phyloP scores from a whole-genome alignment of 768 basidiomycete species.

The Udeniomyces megalosporus region DNA sequence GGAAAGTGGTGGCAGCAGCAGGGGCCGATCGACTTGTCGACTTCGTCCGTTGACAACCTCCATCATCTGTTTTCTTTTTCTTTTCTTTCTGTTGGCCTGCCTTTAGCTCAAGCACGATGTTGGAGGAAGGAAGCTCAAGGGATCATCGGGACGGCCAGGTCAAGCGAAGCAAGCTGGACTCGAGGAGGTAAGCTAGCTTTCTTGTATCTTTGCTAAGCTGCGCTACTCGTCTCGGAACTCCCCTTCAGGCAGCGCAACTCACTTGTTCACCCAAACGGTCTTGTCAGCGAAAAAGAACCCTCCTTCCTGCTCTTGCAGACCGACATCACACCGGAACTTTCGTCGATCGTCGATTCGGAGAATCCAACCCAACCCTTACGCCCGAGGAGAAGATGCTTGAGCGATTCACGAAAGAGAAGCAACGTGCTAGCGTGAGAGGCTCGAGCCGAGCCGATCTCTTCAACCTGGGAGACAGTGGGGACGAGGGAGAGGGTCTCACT shows the following conservation, averaged over 20 bases:
- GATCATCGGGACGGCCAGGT: constrained; percentile 63
- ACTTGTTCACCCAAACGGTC: neutral
- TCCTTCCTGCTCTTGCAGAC: constrained; percentile 74
- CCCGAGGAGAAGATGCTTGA: constrained; percentile 93
- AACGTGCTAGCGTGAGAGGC: constrained; percentile 31
- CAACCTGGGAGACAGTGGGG: constrained; percentile 60
- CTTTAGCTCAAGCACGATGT: constrained; percentile 49
- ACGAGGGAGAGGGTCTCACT: constrained; percentile 17
- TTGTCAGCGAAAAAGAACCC: constrained; percentile 60
- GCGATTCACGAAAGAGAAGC: constrained; percentile 81
- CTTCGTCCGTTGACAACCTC: neutral
- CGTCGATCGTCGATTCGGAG: constrained; percentile 87
- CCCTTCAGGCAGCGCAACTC: too few relatives aligned
- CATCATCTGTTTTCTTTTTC: neutral
- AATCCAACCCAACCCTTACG: constrained; percentile 81
- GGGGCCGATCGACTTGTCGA: neutral
- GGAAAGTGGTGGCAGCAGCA: neutral
- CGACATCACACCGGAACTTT: constrained; percentile 66
- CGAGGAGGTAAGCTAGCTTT: constrained; percentile 45
- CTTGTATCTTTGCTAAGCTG: too few relatives aligned
- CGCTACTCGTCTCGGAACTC: too few relatives aligned
- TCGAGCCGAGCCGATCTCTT: constrained; percentile 47
- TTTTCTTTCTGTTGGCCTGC: neutral
- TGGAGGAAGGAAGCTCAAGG: constrained; percentile 71
- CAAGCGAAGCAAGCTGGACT: constrained; percentile 79